Conservation (phyloP, 108 stramenopile species). For the Nitzschia inconspicua region DNA sequence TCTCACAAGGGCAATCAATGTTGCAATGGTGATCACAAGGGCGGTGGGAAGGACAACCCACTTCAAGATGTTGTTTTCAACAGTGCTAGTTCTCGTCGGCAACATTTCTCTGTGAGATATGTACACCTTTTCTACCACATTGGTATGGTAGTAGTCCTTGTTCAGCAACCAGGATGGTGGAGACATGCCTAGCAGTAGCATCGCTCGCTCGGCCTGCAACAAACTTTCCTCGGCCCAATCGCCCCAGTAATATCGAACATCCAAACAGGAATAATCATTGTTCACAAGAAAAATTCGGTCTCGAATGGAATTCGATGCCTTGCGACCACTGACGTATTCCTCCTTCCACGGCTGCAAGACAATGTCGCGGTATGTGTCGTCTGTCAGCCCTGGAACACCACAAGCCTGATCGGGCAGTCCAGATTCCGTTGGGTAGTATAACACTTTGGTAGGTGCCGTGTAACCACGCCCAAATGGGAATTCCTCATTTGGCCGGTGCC, state of each 20-base stretch:
- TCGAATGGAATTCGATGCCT: background rate
- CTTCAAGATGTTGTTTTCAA: background rate
- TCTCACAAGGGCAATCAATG: no score
- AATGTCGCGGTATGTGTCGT: slow-evolving; percentile 4
- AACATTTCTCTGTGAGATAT: background rate
- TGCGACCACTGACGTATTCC: background rate
- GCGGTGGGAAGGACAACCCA: background rate
- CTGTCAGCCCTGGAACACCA: slow-evolving; percentile 11
- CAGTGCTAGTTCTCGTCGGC: background rate
- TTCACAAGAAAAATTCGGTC: slow-evolving; percentile 3
- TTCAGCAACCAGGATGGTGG: slow-evolving; percentile 2
- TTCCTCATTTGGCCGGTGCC: no score
- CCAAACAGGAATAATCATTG: slow-evolving; percentile 4
- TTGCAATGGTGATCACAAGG: background rate
- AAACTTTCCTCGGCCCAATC: slow-evolving; percentile 16
- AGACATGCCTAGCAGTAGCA: slow-evolving; percentile 5
- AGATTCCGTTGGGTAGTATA: no score
- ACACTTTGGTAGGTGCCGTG: no score
- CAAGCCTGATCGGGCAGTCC: background rate
- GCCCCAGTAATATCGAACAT: background rate
- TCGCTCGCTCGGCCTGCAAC: slow-evolving; percentile 16
- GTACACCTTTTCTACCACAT: background rate
- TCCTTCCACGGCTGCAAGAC: slow-evolving; percentile 10
- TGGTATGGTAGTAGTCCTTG: background rate
- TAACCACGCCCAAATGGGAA: no score